Evolutionary conservation across 2,329 filamentous ascomycete genomes (phyloP).

Genomic region (Diaporthe nobilis): DNA sequence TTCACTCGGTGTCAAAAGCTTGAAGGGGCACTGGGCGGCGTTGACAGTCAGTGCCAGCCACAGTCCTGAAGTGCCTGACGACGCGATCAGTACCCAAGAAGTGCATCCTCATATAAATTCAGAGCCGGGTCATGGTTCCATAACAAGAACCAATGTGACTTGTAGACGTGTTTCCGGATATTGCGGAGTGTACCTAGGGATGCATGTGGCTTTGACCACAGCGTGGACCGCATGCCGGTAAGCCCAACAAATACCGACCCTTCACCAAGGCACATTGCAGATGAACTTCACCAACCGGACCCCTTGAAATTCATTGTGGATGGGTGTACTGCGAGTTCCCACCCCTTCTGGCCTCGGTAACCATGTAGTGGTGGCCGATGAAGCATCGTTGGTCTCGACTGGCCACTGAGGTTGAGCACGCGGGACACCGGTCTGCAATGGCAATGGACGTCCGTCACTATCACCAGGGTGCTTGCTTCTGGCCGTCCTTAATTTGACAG

Average conservation of each 20-base stretch:
- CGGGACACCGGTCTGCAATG: conserved; percentile 12
- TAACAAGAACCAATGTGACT: not conserved
- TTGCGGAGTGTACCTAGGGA: conserved; percentile 14
- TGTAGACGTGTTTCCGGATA: not conserved
- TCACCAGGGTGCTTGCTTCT: conserved; percentile 14
- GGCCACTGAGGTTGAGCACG: not conserved
- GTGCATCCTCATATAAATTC: not conserved
- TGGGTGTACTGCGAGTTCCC: not conserved
- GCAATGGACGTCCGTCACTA: not conserved
- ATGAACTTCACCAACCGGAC: not conserved
- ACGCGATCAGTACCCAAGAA: not conserved
- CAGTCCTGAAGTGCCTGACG: not conserved
- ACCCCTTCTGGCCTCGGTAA: not conserved
- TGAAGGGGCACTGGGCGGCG: not conserved
- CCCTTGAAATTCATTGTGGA: not conserved
- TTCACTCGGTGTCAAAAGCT: not conserved
- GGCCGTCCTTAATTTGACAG: not conserved
- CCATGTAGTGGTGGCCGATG: not conserved
- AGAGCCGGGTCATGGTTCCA: not conserved
- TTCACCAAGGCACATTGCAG: not conserved
- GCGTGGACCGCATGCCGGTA: not conserved
- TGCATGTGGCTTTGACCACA: not conserved
- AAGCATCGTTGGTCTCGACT: conserved; percentile 3
- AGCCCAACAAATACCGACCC: not conserved
- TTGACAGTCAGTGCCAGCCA: not conserved